A percentile compares a stretch with the other conserved stretches of the same genome.
phyloP scores from a whole-genome alignment of 2,329 filamentous ascomycete species.

The Parastagonospora nodorum region DNA sequence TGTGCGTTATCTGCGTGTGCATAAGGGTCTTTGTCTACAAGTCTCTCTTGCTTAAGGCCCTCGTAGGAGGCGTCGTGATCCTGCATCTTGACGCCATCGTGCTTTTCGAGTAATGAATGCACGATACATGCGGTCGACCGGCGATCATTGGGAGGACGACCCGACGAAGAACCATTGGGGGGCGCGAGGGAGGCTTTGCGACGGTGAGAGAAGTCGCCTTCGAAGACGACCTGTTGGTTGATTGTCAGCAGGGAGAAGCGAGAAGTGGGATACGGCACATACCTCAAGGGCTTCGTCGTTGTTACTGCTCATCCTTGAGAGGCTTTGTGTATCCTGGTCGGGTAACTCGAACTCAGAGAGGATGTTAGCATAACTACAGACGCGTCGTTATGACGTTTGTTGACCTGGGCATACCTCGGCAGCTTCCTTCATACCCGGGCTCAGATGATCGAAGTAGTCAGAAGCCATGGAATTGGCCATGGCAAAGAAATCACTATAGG shows the following conservation, averaged over 20 bases:
- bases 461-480: slow-evolving; percentile 21
- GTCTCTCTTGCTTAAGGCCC: slow-evolving; percentile 40
- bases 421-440: slow-evolving; percentile 16
- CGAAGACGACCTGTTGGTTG: slow-evolving; percentile 59
- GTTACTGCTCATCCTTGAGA: slow-evolving; percentile 31
- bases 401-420: slow-evolving; percentile 26
- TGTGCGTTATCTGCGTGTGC: slow-evolving; percentile 45
- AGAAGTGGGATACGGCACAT: background rate
- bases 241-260: slow-evolving; percentile 5
- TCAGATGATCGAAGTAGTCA: slow-evolving; percentile 25
- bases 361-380: slow-evolving; percentile 38
- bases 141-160: slow-evolving; percentile 42
- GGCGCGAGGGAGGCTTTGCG: slow-evolving; percentile 65
- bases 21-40: slow-evolving; percentile 51
- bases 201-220: slow-evolving; percentile 56
- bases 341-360: slow-evolving; percentile 38
- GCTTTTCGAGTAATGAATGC: slow-evolving; percentile 61
- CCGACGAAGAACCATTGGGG: slow-evolving; percentile 20
- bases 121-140: slow-evolving; percentile 64
- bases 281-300: slow-evolving; percentile 52
- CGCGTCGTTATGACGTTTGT: slow-evolving; percentile 25
- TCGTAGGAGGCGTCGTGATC: slow-evolving; percentile 37
- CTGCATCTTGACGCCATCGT: slow-evolving; percentile 37
- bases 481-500: background rate
- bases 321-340: slow-evolving; percentile 36